Evolutionary conservation across 352 stramenopile species (phyloP).

Genomic region (Globisporangium rhizosaccharum): DNA sequence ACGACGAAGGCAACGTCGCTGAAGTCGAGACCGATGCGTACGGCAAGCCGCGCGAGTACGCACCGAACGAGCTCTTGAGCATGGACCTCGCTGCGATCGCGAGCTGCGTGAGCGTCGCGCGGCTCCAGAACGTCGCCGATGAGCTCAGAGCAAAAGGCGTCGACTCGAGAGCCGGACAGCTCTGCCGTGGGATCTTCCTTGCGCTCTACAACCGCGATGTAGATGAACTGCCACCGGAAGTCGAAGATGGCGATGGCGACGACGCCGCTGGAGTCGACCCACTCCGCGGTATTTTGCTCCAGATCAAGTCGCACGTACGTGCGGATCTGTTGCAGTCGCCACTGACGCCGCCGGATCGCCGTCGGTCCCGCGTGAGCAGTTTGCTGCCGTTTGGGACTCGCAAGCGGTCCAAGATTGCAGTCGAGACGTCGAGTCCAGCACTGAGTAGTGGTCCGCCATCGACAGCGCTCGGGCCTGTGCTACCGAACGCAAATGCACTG

Average conservation of each 20-base stretch:
- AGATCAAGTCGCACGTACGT: conserved; percentile 46
- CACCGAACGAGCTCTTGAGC: conserved; percentile 31
- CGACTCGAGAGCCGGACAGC: conserved; percentile 21
- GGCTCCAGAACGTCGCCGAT: conserved; percentile 24
- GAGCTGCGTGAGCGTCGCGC: conserved; percentile 29
- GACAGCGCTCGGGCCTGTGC: not conserved
- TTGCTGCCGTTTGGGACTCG: conserved; percentile 3
- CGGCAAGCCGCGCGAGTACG: conserved; percentile 42
- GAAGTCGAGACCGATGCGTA: conserved; percentile 67
- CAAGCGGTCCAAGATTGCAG: not conserved
- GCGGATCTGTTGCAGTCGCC: conserved; percentile 16
- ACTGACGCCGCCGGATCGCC: not conserved
- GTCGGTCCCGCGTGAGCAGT: conserved; percentile 2
- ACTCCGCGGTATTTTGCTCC: conserved; percentile 31
- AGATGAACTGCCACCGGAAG: conserved; percentile 29
- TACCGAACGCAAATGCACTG: not conserved
- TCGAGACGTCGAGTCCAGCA: not conserved
- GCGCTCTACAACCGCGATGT: conserved; percentile 53
- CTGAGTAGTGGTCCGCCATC: not conserved
- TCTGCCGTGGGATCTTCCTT: conserved; percentile 57
- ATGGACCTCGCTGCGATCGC: conserved; percentile 56
- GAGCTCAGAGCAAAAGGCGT: conserved; percentile 28
- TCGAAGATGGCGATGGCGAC: conserved; percentile 2
- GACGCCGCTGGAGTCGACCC: conserved; percentile 18
- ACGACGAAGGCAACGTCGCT: conserved; percentile 48